Evolutionary conservation across 2,329 filamentous ascomycete genomes (phyloP), one percentile per base, ranked within the genome.

Genomic region (Scedosporium minutisporum): DNA sequence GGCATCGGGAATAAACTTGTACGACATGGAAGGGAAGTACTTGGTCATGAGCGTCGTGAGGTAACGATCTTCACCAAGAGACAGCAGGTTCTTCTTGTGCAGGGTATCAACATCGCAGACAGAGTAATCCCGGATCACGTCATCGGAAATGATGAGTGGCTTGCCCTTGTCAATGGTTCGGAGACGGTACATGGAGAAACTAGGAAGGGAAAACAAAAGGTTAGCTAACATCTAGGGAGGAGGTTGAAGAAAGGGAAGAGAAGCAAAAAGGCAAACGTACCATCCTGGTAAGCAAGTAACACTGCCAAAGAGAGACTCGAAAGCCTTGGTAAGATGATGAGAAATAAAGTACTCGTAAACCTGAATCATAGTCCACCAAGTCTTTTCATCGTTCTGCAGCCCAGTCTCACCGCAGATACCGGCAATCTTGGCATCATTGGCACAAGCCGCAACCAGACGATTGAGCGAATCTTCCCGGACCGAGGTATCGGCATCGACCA

Each of bases 281-380:
- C 95, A 99, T 84, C 95, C 95, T 67, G 95, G 95, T 79, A 99
- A 87, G 88, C 95, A 99, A 64, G 95, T 99, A 65, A 99, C 95
- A 74, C 91, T 96, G 72, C 93, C 95, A 71, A 99, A 99, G 65
- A 99, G 85, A 65, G 92, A 97, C 74, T 99, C 95, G 72, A 99
- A 99, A 65, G 95, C 91, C 79, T 99, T 99, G 62, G 95, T 82
- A 73, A 99, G 79, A 76, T 99, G 90, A 81, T 99, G 95, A 33
- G 95, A 97, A 72, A 99, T 99, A 75, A 93, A 99, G 80, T 99
- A 99, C 75, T 99, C 95, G 78, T 99, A 99, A 67, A 99, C 95
- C 75, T 99, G 95, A 71, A 99, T 99, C 95, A 99, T 99, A 12
- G 95, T 99, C 91, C 91, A 96, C 92, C 93, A 97, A 70, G 88